Evolutionary conservation across 2,329 filamentous ascomycete genomes (phyloP).

Genomic region (Fusarium siculi): DNA sequence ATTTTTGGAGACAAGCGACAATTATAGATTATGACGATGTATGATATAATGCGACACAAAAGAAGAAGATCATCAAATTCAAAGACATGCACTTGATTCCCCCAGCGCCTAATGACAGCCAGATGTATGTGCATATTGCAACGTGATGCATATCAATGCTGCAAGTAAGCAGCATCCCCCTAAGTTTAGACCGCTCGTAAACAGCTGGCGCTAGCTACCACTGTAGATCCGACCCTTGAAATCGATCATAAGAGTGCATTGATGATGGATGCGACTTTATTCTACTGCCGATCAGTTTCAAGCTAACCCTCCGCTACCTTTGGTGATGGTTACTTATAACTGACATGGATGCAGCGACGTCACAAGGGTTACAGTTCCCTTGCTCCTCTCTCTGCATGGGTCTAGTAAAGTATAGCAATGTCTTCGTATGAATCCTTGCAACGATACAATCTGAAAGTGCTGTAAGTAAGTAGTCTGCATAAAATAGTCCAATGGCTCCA

Average conservation of each 20-base stretch:
- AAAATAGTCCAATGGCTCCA: background rate
- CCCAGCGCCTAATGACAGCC: background rate
- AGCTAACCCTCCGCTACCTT: slow-evolving; percentile 1
- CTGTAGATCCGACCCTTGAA: slow-evolving; percentile 12
- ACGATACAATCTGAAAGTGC: background rate
- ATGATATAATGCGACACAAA: slow-evolving; percentile 28
- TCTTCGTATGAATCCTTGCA: background rate
- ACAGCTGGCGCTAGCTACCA: slow-evolving; percentile 6
- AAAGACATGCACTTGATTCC: background rate
- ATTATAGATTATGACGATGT: slow-evolving; percentile 38
- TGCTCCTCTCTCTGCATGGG: background rate
- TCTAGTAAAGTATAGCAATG: background rate
- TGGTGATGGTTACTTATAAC: background rate
- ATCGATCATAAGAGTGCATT: slow-evolving; percentile 16
- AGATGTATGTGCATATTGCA: background rate
- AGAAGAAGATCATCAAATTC: background rate
- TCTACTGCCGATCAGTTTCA: slow-evolving; percentile 15
- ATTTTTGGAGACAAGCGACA: background rate
- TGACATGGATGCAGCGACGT: background rate
- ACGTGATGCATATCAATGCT: background rate
- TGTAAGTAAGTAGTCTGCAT: background rate
- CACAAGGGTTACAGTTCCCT: background rate
- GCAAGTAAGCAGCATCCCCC: background rate
- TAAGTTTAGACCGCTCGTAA: background rate
- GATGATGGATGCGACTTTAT: slow-evolving; percentile 27